Evolutionary conservation across 176 grass and related monocot species (phyloP).

Genomic region (Oryza brachyantha): DNA sequence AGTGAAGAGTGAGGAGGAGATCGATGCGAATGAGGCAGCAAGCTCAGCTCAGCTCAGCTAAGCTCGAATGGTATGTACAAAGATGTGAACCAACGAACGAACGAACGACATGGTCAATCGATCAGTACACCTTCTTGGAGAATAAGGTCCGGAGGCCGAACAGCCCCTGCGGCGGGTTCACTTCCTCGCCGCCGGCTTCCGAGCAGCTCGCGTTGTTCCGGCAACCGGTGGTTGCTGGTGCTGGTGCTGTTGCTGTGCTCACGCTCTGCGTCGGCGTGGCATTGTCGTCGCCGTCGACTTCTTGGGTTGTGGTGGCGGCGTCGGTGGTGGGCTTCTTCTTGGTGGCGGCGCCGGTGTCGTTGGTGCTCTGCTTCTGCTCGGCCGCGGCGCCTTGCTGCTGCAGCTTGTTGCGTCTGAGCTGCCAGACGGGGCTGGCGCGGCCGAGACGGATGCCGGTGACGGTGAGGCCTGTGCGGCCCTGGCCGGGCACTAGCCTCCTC

Average conservation of each 20-base stretch:
- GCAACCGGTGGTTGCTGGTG: constrained; percentile 33
- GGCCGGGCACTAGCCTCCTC: constrained; percentile 52
- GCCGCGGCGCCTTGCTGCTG: constrained; percentile 42
- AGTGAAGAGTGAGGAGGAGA: not conserved
- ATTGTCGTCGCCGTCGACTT: not conserved
- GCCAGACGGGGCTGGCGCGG: constrained; percentile 67
- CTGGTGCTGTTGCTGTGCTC: constrained; percentile 7
- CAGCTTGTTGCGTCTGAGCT: constrained; percentile 62
- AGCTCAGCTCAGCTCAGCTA: too few relatives aligned
- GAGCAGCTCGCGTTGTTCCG: constrained; percentile 46
- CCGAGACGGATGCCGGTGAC: constrained; percentile 69
- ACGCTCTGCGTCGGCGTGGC: constrained; percentile 29
- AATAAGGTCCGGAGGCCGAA: constrained; percentile 85
- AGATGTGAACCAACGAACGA: not conserved
- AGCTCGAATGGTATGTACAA: too few relatives aligned
- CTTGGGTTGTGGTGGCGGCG: not conserved
- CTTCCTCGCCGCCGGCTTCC: constrained; percentile 33
- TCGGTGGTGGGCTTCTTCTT: constrained; percentile 21
- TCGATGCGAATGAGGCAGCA: too few relatives aligned
- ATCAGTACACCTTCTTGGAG: constrained; percentile 93
- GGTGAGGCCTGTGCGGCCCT: constrained; percentile 15
- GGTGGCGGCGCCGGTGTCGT: not conserved
- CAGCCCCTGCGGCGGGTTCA: constrained; percentile 32
- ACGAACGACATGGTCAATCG: not conserved
- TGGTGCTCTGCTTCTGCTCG: constrained; percentile 42